Base-by-base conservation (phyloP, 1,284 basidiomycete species). In the Moesziomyces antarcticus region DNA sequence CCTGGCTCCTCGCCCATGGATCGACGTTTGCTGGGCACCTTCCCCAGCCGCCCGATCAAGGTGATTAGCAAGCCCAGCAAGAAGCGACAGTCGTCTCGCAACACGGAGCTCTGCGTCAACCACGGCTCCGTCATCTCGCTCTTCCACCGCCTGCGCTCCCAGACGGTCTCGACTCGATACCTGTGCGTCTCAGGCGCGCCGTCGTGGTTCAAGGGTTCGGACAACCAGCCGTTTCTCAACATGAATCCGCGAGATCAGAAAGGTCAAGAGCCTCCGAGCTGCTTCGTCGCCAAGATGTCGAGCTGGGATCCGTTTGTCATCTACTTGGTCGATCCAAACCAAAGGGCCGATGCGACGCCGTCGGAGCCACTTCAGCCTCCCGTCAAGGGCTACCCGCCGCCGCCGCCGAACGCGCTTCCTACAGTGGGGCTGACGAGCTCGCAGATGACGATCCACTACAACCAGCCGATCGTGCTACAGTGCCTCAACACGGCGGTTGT, bases 71-170 rank as follows among this genome's bases (percentile, higher is more conserved):
- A 85, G 76, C 84, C 85, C 5, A 84, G 80, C 87, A 97, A 97
- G 88, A 97, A 97, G 88, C 89, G 93, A 78, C 93, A 94, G 84
- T 91, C 67, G 94, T 95, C 64, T 8, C 59, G 77, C 87, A 94
- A 94, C 76, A 88, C 93, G 5, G 95, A 97, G 84, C 87, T 96
- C 63, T 93, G 93, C 84, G 93, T 98, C 84, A 92, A 92, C 84
- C 95, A 98, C 85, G 96, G 95, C 25, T 93, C 94, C 13, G 94
- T 94, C 2, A 92, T 98, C 60, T 95, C 94, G 4, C 86, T 97
- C 50, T 98, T 96, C 88, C 95, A 97, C 84, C 91, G 96, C 20
- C 86, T 96, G 72, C 90, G 94, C 56, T 94, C 94, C 1, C 95
- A 84, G 56, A 82, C 83, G 14, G 79, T 83, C 20, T 83, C 80